Percentiles rank a stretch among this genome's conserved stretches.
phyloP scores from a whole-genome alignment of 352 stramenopile genomes.

The Globisporangium ultimum region DNA sequence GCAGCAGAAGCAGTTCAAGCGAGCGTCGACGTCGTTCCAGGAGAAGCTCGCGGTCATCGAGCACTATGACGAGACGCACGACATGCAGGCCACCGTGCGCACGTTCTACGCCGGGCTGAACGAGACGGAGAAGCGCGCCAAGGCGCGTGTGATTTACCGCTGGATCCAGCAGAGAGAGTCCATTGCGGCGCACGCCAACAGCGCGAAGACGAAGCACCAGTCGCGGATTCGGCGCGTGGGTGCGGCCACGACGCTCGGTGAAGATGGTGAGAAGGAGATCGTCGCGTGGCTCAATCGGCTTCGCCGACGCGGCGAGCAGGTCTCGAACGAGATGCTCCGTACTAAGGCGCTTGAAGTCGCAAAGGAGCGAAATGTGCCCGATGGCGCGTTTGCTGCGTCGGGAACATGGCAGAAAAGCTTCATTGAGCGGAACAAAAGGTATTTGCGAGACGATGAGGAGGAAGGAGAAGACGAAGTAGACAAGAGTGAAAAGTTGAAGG shows the following conservation, averaged over 20 bases:
- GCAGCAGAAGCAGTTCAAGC: conserved; percentile 16
- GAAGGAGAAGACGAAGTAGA: neutral
- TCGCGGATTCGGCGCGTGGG: conserved; percentile 11
- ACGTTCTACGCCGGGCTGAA: conserved; percentile 12
- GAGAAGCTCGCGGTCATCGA: conserved; percentile 13
- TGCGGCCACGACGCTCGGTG: conserved; percentile 11
- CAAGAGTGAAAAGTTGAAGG: neutral
- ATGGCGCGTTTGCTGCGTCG: conserved; percentile 9
- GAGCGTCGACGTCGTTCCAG: conserved; percentile 14
- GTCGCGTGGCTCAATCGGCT: conserved; percentile 6
- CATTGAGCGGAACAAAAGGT: conserved; percentile 5
- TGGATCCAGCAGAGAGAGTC: conserved; percentile 10
- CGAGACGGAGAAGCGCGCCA: conserved; percentile 6
- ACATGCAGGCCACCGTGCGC: conserved; percentile 9
- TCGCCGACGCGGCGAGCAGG: neutral
- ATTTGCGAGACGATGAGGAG: neutral
- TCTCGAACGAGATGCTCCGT: conserved; percentile 13
- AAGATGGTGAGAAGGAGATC: conserved; percentile 7
- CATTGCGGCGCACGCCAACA: conserved; percentile 11
- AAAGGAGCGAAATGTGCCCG: conserved; percentile 4
- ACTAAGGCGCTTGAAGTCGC: conserved; percentile 5
- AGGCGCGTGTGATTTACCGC: conserved; percentile 14
- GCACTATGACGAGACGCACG: conserved; percentile 9
- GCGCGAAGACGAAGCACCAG: conserved; percentile 14
- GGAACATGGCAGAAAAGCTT: conserved; percentile 16